Evolutionary conservation across 805 yeast species (phyloP).

Genomic region (Cyberlindnera saturnus): DNA sequence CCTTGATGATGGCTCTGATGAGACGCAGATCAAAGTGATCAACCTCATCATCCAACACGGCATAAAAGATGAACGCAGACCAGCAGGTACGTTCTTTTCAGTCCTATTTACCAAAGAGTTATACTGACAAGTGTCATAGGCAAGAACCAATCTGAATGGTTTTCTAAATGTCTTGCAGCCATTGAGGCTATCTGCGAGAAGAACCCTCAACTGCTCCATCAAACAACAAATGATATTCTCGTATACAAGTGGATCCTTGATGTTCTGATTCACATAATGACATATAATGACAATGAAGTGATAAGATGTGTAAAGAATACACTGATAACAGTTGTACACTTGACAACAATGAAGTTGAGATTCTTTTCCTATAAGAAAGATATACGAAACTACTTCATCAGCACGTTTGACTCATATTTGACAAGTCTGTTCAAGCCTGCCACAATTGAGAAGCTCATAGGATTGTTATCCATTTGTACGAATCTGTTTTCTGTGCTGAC

Average conservation of each 20-base stretch:
- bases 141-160: conserved; percentile 10
- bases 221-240: conserved; percentile 1
- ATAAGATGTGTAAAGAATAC: conserved; percentile 15
- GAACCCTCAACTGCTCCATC: conserved; percentile 14
- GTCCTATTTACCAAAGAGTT: background rate
- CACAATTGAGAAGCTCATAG: conserved; percentile 7
- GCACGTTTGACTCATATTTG: conserved; percentile 10
- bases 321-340: conserved; percentile 16
- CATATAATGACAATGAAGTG: conserved; percentile 9
- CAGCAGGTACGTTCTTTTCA: conserved; percentile 4
- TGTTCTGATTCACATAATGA: conserved; percentile 14
- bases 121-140: background rate
- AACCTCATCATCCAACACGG: conserved; percentile 20
- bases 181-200: conserved; percentile 18
- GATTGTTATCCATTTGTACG: conserved; percentile 10
- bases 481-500: conserved; percentile 20
- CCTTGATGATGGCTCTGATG: conserved; percentile 14
- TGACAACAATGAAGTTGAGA: conserved; percentile 15
- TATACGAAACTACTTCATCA: conserved; percentile 11
- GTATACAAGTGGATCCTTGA: conserved; percentile 19
- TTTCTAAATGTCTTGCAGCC: conserved; percentile 15
- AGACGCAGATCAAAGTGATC: conserved; percentile 15
- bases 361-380: conserved; percentile 17
- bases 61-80: conserved; percentile 10
- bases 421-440: conserved; percentile 12